Evolutionary conservation across 2,329 filamentous ascomycete genomes (phyloP), one percentile per base, ranked within the genome.

Genomic region (Ascosphaera aggregata): DNA sequence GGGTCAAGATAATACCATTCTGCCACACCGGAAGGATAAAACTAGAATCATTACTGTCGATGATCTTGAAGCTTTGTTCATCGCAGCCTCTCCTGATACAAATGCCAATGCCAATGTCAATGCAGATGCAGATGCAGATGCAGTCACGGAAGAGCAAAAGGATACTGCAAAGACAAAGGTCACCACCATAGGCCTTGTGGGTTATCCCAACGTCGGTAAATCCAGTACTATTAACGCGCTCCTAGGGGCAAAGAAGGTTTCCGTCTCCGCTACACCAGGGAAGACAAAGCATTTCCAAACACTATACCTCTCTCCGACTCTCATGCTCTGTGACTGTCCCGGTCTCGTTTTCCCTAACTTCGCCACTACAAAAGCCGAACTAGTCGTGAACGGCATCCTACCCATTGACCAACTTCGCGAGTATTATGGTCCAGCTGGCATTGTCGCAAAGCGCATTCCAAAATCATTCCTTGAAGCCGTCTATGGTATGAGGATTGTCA

Each of bases 251-350:
- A 98, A 95, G 64, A 98, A 95, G 62, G 89, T 98, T 4, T 95
- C 86, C 0, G 91, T 98, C 31, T 98, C 89, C 13, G 78, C 86
- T 11, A 98, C 89, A 1, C 89, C 89, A 3, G 89, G 89, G 55
- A 98, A 98, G 63, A 98, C 89, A 11, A 98, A 98, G 64, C 89
- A 98, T 52, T 98, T 98, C 63, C 89, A 98, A 58, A 98, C 89
- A 1, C 89, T 98, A 42, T 85, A 94, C 54, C 71, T 98, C 22
- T 89, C 80, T 42, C 79, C 89, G 1, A 73, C 75, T 42, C 82
- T 98, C 44, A 70, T 95, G 36, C 71, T 98, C 4, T 95, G 89
- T 59, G 89, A 98, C 73, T 98, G 89, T 53, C 89, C 89, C 8
- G 89, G 89, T 76, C 75, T 98, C 16, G 91, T 98, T 1, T 95